Conservation (phyloP, 164 flowering plant species). For the Brasenia schreberi region DNA sequence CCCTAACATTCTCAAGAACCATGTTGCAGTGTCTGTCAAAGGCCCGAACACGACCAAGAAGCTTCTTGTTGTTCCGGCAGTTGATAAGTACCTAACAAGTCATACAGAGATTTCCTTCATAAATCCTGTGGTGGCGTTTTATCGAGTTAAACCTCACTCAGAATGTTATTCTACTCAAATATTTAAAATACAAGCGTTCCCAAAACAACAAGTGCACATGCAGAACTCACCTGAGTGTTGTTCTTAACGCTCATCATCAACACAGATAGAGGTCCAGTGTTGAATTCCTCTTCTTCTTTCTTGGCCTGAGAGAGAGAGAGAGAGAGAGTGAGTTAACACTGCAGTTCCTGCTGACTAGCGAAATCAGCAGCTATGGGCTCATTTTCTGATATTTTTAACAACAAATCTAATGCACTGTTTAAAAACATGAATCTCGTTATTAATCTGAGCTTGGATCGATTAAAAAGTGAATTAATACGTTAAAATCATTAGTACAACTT, state of each 20-base stretch:
- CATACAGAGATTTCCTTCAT: neutral
- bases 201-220: neutral
- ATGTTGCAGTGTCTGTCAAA: conserved; percentile 93
- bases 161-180: neutral
- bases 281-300: conserved; percentile 87
- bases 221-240: conserved; percentile 59
- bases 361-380: too few species aligned
- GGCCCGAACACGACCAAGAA: conserved; percentile 83
- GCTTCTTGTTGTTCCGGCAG: conserved; percentile 80
- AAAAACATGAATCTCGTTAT: too few species aligned
- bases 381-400: too few species aligned
- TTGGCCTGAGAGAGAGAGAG: conserved; percentile 13
- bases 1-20: conserved; percentile 89
- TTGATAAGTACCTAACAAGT: conserved; percentile 63
- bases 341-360: too few species aligned
- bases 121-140: neutral
- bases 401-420: too few species aligned
- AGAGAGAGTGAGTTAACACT: neutral
- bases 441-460: too few species aligned
- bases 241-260: conserved; percentile 93
- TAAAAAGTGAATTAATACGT: too few species aligned
- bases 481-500: too few species aligned
- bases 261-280: conserved; percentile 84
- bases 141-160: neutral
- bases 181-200: neutral